Percentiles rank a stretch among this genome's conserved stretches.
Conservation (phyloP, 805 yeast species). For the Ogataea methylovora region DNA sequence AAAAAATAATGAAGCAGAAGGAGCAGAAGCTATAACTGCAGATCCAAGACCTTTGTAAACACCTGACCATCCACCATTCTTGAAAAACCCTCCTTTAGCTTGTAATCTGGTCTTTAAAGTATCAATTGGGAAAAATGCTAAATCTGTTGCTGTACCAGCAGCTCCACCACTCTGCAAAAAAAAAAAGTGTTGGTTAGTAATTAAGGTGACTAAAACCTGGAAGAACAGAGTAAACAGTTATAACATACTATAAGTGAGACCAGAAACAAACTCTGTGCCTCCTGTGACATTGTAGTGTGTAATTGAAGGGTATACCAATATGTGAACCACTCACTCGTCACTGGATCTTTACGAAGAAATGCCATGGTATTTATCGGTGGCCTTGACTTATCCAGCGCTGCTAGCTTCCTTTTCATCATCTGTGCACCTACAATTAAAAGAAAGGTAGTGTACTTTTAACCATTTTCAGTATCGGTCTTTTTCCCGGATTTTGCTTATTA, state of each 20-base stretch:
- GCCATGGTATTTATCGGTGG: too few relatives aligned
- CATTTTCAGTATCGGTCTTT: too few relatives aligned
- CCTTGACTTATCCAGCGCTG: too few relatives aligned
- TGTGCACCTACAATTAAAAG: too few relatives aligned
- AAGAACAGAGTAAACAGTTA: neutral
- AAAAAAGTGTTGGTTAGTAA: slow-evolving; percentile 1
- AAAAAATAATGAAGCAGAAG: slow-evolving; percentile 71
- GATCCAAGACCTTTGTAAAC: slow-evolving; percentile 90
- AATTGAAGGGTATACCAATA: too few relatives aligned
- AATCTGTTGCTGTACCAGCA: slow-evolving; percentile 94
- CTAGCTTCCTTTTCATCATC: too few relatives aligned
- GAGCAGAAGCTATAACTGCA: slow-evolving; percentile 92
- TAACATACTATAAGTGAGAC: neutral
- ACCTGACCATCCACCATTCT: slow-evolving; percentile 90
- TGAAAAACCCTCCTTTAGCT: slow-evolving; percentile 90
- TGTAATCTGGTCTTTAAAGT: slow-evolving; percentile 91
- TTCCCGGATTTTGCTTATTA: too few relatives aligned
- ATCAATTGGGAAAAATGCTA: slow-evolving; percentile 93
- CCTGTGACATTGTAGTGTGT: too few relatives aligned
- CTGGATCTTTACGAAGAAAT: too few relatives aligned
- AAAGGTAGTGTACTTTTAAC: too few relatives aligned
- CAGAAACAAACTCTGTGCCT: neutral
- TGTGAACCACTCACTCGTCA: too few relatives aligned
- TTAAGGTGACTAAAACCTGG: neutral
- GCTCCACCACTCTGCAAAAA: slow-evolving; percentile 69